Conservation (phyloP, 2,329 filamentous ascomycete species). For the Colletotrichum sp. region DNA sequence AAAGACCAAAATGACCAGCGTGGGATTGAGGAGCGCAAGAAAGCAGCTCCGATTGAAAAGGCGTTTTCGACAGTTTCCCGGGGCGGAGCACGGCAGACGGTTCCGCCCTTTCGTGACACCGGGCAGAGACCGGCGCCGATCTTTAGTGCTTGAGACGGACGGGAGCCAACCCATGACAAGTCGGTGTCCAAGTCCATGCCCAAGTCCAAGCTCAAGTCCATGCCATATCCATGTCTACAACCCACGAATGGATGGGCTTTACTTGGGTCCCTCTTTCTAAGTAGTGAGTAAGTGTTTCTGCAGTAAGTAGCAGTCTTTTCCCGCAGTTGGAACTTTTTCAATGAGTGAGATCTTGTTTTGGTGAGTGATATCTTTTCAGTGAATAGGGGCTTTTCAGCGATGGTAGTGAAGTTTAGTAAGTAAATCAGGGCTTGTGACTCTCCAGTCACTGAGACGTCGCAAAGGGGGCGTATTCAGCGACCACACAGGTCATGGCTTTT, state of each 20-base stretch:
- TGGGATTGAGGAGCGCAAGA: background rate
- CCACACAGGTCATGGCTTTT: rapidly evolving
- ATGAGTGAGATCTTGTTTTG: no score
- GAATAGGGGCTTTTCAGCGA: background rate
- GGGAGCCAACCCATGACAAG: background rate
- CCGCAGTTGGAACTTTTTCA: no score
- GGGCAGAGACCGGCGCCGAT: background rate
- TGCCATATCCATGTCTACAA: no score
- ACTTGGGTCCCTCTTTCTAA: no score
- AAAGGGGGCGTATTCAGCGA: rapidly evolving
- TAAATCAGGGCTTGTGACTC: background rate
- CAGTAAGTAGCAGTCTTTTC: background rate
- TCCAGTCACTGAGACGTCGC: background rate
- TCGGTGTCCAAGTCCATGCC: background rate
- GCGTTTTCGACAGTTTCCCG: background rate
- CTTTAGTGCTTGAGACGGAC: background rate
- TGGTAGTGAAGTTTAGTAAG: background rate
- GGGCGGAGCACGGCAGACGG: background rate
- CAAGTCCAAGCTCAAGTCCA: no score
- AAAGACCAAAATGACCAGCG: background rate
- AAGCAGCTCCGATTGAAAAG: background rate
- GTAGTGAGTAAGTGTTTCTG: no score
- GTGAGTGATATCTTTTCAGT: no score
- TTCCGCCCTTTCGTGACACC: background rate
- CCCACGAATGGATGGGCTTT: no score